A percentile compares a stretch with the other conserved stretches of the same genome.
phyloP scores from a whole-genome alignment of 1,139 yeast genomes.

The Yamadazyma oceani region DNA sequence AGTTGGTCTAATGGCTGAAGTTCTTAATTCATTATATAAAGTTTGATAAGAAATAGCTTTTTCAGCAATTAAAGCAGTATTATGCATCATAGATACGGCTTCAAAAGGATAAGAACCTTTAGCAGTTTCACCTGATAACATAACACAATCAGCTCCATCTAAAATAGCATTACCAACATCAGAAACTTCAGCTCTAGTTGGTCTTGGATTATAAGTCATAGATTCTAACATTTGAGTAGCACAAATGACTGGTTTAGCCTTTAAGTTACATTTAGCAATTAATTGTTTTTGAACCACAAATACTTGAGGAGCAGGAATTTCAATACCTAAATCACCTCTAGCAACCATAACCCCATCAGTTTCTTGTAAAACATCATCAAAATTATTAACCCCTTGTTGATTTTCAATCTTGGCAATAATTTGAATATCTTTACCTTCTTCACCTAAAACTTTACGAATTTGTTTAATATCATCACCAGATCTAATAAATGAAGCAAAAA shows the following conservation, averaged over 20 bases:
- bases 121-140: slow-evolving; percentile 99
- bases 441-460: slow-evolving; percentile 93
- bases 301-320: slow-evolving; percentile 98
- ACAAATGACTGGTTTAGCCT: slow-evolving; percentile 99
- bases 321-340: slow-evolving; percentile 99
- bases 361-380: slow-evolving; percentile 88
- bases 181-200: slow-evolving; percentile 99
- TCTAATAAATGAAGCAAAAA: slow-evolving; percentile 98
- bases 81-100: slow-evolving; percentile 99
- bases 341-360: slow-evolving; percentile 99
- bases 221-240: slow-evolving; percentile 99
- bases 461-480: slow-evolving; percentile 85
- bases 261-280: slow-evolving; percentile 98
- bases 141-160: slow-evolving; percentile 99
- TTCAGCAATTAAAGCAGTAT: slow-evolving; percentile 95
- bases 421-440: slow-evolving; percentile 94
- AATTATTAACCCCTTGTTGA: slow-evolving; percentile 99
- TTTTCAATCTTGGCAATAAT: slow-evolving; percentile 97
- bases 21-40: slow-evolving; percentile 85
- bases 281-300: slow-evolving; percentile 98
- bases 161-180: slow-evolving; percentile 99
- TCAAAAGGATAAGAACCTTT: slow-evolving; percentile 98
- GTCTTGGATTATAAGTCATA: slow-evolving; percentile 99
- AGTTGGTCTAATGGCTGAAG: slow-evolving; percentile 84
- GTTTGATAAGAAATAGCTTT: slow-evolving; percentile 91